These are phyloP conservation scores for Batkoa obscura DNA, from an alignment of 371 early-diverging fungal genomes.

Conservation along the genomic window DNA sequence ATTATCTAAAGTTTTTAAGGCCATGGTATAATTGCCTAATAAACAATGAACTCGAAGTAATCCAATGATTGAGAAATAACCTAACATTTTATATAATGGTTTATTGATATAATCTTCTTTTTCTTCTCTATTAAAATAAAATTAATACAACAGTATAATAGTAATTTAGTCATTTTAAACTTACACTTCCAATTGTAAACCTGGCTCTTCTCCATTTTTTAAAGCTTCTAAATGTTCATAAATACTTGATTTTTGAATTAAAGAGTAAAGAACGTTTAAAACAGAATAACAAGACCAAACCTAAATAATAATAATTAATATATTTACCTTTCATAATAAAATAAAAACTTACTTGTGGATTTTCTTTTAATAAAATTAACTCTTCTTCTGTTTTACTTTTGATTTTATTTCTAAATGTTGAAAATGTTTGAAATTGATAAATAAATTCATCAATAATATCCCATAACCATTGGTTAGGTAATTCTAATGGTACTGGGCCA, in stretches of 20 bases:
- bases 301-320: constrained; percentile 8
- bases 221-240: constrained; percentile 72
- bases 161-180: no score
- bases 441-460: constrained; percentile 97
- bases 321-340: not conserved
- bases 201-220: constrained; percentile 8
- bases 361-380: constrained; percentile 54
- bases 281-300: constrained; percentile 92
- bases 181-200: not conserved
- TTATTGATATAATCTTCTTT: constrained; percentile 60
- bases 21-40: constrained; percentile 83
- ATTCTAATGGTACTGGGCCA: constrained; percentile 63
- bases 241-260: constrained; percentile 84
- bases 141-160: not conserved
- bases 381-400: constrained; percentile 66
- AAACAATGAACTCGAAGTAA: constrained; percentile 85
- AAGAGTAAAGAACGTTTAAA: constrained; percentile 80
- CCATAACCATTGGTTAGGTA: constrained; percentile 96
- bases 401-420: constrained; percentile 71
- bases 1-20: constrained; percentile 87
- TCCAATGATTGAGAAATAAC: constrained; percentile 89
- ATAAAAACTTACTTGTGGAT: constrained; percentile 32
- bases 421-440: constrained; percentile 94
- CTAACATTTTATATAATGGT: constrained; percentile 82
- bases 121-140: constrained; percentile 23